Conservation (phyloP, 257 asterid genomes). For the Nicotiana paniculata region DNA sequence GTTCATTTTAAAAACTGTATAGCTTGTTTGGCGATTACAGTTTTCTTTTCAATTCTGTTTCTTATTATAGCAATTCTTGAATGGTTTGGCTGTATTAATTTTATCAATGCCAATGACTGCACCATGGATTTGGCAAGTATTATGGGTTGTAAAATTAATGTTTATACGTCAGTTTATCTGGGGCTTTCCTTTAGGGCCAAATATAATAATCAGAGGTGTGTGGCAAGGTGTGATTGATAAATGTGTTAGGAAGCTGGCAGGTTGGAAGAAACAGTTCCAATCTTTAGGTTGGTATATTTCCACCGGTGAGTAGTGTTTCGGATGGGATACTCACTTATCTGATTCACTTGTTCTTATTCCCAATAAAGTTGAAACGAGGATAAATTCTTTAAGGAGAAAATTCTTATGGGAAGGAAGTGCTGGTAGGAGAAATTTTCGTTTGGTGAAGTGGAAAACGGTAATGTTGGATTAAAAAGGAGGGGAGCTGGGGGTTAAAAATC, state of each 20-base stretch:
- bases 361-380: neutral
- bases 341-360: neutral
- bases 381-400: neutral
- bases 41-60: too few relatives aligned
- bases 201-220: neutral
- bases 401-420: neutral
- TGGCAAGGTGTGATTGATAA: neutral
- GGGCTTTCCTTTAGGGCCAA: neutral
- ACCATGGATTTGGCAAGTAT: too few relatives aligned
- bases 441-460: neutral
- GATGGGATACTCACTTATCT: neutral
- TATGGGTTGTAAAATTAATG: neutral
- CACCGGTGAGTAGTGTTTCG: neutral
- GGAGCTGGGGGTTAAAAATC: neutral
- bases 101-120: neutral
- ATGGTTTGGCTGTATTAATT: too few relatives aligned
- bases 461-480: neutral
- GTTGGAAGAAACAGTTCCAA: too few relatives aligned
- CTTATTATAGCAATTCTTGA: too few relatives aligned
- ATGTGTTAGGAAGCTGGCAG: neutral
- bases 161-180: neutral
- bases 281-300: neutral
- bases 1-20: neutral
- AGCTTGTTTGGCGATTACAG: too few relatives aligned
- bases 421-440: neutral